These are phyloP conservation scores for Zychaea mexicana DNA, from an alignment of 371 early-diverging fungal genomes.

Conservation along the genomic window DNA sequence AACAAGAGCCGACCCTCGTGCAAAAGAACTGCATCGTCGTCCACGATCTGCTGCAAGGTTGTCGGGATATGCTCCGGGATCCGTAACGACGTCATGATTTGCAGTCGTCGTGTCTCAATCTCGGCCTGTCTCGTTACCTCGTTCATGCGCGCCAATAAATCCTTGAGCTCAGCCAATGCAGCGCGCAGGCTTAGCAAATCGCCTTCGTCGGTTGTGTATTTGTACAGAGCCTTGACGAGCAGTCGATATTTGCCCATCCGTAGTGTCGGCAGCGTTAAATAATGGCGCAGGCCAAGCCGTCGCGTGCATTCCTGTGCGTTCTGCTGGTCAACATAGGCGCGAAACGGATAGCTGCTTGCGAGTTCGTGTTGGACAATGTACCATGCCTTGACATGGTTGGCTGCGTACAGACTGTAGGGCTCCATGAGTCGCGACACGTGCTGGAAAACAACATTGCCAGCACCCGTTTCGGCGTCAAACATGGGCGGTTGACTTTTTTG, in stretches of 20 bases:
- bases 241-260: slow-evolving; percentile 39
- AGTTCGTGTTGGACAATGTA: slow-evolving; percentile 18
- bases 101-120: slow-evolving; percentile 28
- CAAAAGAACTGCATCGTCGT: slow-evolving; percentile 18
- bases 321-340: slow-evolving; percentile 22
- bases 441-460: slow-evolving; percentile 9
- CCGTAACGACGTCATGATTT: slow-evolving; percentile 24
- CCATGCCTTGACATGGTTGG: slow-evolving; percentile 16
- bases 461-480: slow-evolving; percentile 8
- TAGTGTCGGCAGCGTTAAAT: slow-evolving; percentile 32
- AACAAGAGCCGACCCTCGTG: slow-evolving; percentile 30
- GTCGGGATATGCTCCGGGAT: slow-evolving; percentile 11
- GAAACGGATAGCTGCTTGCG: slow-evolving; percentile 23
- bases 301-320: slow-evolving; percentile 23
- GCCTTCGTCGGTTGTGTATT: slow-evolving; percentile 30
- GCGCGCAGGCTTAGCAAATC: slow-evolving; percentile 30
- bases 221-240: slow-evolving; percentile 30
- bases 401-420: slow-evolving; percentile 17
- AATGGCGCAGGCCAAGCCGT: slow-evolving; percentile 35
- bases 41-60: slow-evolving; percentile 8
- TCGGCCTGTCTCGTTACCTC: slow-evolving; percentile 19
- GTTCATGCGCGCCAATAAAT: slow-evolving; percentile 34
- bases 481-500: not conserved
- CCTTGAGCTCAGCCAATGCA: slow-evolving; percentile 25
- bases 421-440: slow-evolving; percentile 17